phyloP scores from a whole-genome alignment of 1,139 yeast species.

The Zygoascus sp. region DNA sequence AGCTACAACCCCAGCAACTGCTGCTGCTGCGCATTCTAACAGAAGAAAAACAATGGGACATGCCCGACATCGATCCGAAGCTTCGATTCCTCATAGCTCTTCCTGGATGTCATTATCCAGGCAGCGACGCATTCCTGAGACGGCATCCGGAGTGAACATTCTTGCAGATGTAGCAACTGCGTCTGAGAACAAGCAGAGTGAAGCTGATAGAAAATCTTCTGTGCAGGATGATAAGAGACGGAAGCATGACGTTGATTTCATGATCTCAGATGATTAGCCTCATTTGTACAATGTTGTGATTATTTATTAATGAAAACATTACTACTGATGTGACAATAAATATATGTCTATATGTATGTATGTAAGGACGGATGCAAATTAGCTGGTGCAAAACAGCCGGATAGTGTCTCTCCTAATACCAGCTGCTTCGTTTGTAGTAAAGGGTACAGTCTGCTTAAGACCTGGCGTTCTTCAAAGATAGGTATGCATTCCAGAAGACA shows the following conservation, averaged over 20 bases:
- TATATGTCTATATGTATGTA: neutral
- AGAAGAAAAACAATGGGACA: constrained; percentile 30
- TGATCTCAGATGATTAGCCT: constrained; percentile 17
- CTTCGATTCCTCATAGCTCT: constrained; percentile 17
- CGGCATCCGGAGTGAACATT: constrained; percentile 22
- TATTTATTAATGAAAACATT: constrained; percentile 11
- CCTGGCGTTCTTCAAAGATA: constrained; percentile 63
- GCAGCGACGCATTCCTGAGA: constrained; percentile 11
- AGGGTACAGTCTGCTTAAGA: constrained; percentile 3
- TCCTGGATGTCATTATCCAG: constrained; percentile 7
- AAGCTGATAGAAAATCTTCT: constrained; percentile 1
- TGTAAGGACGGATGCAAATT: neutral
- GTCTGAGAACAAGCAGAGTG: constrained; percentile 15
- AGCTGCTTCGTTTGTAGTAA: too few species aligned
- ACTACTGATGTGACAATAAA: neutral
- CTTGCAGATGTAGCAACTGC: constrained; percentile 24
- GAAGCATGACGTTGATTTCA: constrained; percentile 26
- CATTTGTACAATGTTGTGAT: constrained; percentile 5
- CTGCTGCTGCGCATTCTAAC: constrained; percentile 23
- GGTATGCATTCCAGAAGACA: constrained; percentile 86
- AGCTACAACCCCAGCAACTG: constrained; percentile 17
- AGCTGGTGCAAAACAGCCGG: too few species aligned
- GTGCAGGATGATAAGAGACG: constrained; percentile 17
- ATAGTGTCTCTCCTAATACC: neutral
- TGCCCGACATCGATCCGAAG: constrained; percentile 33